phyloP scores from a whole-genome alignment of 192 early-diverging fungal genomes.

The Coemansia sp. region DNA sequence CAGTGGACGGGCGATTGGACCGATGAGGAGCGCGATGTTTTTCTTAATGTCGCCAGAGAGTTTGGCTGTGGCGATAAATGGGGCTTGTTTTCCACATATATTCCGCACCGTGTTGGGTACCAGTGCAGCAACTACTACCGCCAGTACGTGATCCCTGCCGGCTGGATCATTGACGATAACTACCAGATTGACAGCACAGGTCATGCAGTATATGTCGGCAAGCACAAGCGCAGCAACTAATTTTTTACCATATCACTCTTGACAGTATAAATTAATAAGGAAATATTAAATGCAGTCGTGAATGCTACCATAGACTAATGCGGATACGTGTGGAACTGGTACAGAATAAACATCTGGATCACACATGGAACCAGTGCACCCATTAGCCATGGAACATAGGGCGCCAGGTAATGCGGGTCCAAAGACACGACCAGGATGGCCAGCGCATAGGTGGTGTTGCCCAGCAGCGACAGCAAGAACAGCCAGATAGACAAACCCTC shows the following conservation, averaged over 20 bases:
- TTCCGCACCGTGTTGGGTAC: slow-evolving; percentile 52
- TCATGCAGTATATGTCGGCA: slow-evolving; percentile 47
- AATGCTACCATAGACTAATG: slow-evolving; percentile 5
- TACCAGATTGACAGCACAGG: slow-evolving; percentile 43
- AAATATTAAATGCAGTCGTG: not conserved
- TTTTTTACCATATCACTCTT: not conserved
- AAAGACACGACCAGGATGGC: slow-evolving; percentile 79
- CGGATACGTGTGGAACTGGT: slow-evolving; percentile 65
- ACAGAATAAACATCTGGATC: slow-evolving; percentile 75
- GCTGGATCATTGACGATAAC: slow-evolving; percentile 53
- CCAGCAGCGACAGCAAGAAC: slow-evolving; percentile 77
- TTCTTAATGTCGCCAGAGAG: slow-evolving; percentile 53
- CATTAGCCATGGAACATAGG: slow-evolving; percentile 74
- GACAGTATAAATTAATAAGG: slow-evolving; percentile 5
- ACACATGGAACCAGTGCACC: slow-evolving; percentile 72
- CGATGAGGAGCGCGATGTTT: slow-evolving; percentile 58
- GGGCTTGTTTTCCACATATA: slow-evolving; percentile 42
- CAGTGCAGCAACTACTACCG: slow-evolving; percentile 57
- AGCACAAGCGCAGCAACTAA: slow-evolving; percentile 27
- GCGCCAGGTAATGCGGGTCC: slow-evolving; percentile 62
- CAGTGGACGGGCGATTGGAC: slow-evolving; percentile 80
- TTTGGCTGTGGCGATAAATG: slow-evolving; percentile 55
- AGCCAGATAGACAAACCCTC: slow-evolving; percentile 81
- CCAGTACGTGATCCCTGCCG: slow-evolving; percentile 49
- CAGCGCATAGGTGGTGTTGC: slow-evolving; percentile 64